Base-by-base conservation (phyloP, 1,139 yeast genomes). In the Pichia sp. region DNA sequence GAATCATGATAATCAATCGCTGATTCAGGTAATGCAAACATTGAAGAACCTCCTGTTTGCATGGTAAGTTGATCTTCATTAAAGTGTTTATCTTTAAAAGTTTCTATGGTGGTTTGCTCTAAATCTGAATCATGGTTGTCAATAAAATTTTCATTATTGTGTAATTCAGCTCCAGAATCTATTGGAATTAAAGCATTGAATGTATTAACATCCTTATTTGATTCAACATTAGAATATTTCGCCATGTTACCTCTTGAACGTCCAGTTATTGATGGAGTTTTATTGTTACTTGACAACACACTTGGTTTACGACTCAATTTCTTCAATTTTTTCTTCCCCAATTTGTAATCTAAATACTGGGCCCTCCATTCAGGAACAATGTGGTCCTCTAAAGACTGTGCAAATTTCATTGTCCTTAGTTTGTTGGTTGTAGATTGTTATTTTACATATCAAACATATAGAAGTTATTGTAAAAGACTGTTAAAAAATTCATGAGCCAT, bases 281-380 rank as follows among this genome's bases (percentile, higher is more conserved):
- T 32, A 31, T 39, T 42, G 16, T 35, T 24, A 28, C 41, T 43
- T 26, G 16, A 35, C 6, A 31, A 23, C 4, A 47, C 50, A 33
- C 54, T 54, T 24, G 57, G 52, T 35, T 56, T 56, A 47, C 60
- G 61, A 7, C 52, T 52, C n/a, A 75, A 56, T 52, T 70, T 71
- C 58, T 78, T 77, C 37, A 81, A 67, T 55, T 71, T 69, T 64
- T 77, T 78, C 62, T 80, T 80, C 22, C 85, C 85, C 26, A 66
- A 66, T 59, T 82, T 82, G 60, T 89, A 89, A 62, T 87, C 81
- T 35, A 89, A 68, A 56, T 89, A 87, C 60, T 83, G 89, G 49
- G 77, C 79, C 55, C 79, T 73, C 96, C 96, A 87, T 62, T 87
- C 96, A 2, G 96, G 95, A 6, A 86, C 86, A 51, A 78, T 64